Percentiles rank a stretch among this genome's conserved stretches.
Conservation (phyloP, 1,139 yeast genomes). For the Pichia sp. region DNA sequence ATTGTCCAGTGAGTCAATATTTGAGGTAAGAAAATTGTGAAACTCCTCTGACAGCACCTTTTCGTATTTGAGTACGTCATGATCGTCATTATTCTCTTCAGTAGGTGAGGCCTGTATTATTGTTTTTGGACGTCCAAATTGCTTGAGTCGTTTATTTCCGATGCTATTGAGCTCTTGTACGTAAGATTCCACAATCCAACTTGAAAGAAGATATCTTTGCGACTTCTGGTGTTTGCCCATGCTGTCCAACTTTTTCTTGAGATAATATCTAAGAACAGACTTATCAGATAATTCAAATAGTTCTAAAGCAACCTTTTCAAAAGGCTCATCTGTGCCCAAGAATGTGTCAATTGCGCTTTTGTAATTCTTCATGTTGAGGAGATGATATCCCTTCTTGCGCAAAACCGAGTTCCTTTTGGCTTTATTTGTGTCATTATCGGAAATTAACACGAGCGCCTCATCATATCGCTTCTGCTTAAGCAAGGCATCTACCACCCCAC, state of each 20-base stretch:
- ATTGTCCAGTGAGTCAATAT: constrained; percentile 48
- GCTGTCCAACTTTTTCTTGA: constrained; percentile 43
- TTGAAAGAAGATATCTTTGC: constrained; percentile 57
- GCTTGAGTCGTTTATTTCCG: too few species aligned
- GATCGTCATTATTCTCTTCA: neutral
- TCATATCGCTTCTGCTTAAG: constrained; percentile 57
- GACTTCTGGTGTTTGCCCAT: constrained; percentile 37
- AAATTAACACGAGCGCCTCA: constrained; percentile 49
- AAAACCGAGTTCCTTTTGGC: constrained; percentile 48
- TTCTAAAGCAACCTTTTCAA: constrained; percentile 64
- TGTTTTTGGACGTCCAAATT: too few species aligned
- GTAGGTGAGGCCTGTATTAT: neutral
- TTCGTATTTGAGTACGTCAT: constrained; percentile 18
- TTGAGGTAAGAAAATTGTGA: constrained; percentile 44
- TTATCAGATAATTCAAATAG: constrained; percentile 41
- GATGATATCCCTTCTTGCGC: constrained; percentile 55
- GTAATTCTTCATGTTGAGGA: constrained; percentile 31
- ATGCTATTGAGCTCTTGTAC: constrained; percentile 44
- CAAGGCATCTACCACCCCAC: constrained; percentile 71
- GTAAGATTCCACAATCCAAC: constrained; percentile 75
- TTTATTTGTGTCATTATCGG: constrained; percentile 30
- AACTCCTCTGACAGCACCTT: constrained; percentile 30
- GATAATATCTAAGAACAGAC: constrained; percentile 49
- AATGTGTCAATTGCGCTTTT: constrained; percentile 53
- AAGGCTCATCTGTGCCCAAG: constrained; percentile 59